Conservation (phyloP, 2,329 filamentous ascomycete genomes). For the Monilinia vaccinii-corymbosi region DNA sequence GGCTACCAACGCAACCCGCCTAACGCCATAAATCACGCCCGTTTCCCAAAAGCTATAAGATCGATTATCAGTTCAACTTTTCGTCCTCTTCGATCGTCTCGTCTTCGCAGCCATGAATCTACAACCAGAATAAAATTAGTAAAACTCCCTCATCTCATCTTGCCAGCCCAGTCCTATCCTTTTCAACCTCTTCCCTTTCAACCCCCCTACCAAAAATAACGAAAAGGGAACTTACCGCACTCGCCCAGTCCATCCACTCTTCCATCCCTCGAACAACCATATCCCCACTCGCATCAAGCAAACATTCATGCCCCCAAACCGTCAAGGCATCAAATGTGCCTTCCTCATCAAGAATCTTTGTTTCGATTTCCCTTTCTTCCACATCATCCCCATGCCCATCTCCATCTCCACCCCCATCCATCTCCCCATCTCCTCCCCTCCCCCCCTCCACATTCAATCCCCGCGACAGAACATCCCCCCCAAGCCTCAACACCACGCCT, state of each 20-base stretch:
- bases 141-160: not conserved
- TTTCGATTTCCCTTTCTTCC: constrained; percentile 39
- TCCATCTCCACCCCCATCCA: constrained; percentile 14
- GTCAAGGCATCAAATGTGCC: constrained; percentile 65
- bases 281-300: constrained; percentile 54
- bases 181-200: not conserved
- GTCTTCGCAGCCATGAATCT: constrained; percentile 1
- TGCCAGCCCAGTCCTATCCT: not conserved
- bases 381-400: constrained; percentile 32
- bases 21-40: not conserved
- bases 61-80: not conserved
- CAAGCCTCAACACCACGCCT: not conserved
- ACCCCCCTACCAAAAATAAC: not conserved
- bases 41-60: not conserved
- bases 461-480: not conserved
- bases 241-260: constrained; percentile 72
- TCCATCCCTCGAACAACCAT: constrained; percentile 64
- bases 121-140: not conserved
- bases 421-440: not conserved
- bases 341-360: constrained; percentile 51
- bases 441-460: not conserved
- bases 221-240: constrained; percentile 41
- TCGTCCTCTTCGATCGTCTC: not conserved
- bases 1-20: not conserved
- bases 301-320: constrained; percentile 74